Evolutionary conservation across 2,329 filamentous ascomycete species (phyloP).

Genomic region (Allantophomopsis cytisporea): DNA sequence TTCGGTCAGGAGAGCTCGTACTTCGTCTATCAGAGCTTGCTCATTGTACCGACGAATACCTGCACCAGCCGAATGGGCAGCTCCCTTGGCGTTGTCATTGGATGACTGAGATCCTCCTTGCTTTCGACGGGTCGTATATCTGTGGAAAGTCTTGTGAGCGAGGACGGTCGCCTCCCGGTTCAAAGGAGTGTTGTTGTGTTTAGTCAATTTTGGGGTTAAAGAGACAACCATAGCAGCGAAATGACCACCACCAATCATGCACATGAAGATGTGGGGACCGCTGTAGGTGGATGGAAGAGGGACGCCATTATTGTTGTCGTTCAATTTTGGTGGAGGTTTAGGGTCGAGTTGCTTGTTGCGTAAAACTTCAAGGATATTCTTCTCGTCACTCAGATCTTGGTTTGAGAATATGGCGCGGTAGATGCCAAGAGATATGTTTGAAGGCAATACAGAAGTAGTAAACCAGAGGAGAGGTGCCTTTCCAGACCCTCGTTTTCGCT

Average conservation of each 20-base stretch:
- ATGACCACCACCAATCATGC: constrained; percentile 97
- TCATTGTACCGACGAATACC: constrained; percentile 89
- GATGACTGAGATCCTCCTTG: constrained; percentile 92
- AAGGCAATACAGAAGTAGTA: constrained; percentile 57
- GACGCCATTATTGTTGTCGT: constrained; percentile 42
- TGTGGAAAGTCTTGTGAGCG: constrained; percentile 94
- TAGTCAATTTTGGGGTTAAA: constrained; percentile 65
- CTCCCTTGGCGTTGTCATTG: constrained; percentile 87
- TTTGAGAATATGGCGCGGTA: constrained; percentile 72
- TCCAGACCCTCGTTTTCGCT: constrained; percentile 38
- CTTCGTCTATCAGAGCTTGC: constrained; percentile 76
- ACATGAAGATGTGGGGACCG: constrained; percentile 82
- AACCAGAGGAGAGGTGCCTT: constrained; percentile 81
- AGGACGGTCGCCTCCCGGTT: constrained; percentile 79
- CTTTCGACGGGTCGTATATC: constrained; percentile 91
- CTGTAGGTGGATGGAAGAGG: constrained; percentile 42
- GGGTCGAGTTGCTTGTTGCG: constrained; percentile 66
- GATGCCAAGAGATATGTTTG: constrained; percentile 70
- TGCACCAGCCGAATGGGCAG: constrained; percentile 86
- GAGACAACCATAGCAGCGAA: constrained; percentile 96
- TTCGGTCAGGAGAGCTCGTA: constrained; percentile 64
- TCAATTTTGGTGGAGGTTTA: constrained; percentile 27
- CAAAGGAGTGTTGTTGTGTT: constrained; percentile 49
- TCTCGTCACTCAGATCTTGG: constrained; percentile 52
- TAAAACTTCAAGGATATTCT: constrained; percentile 52